phyloP scores from a whole-genome alignment of 768 basidiomycete species.

The Lactarius trivialis region DNA sequence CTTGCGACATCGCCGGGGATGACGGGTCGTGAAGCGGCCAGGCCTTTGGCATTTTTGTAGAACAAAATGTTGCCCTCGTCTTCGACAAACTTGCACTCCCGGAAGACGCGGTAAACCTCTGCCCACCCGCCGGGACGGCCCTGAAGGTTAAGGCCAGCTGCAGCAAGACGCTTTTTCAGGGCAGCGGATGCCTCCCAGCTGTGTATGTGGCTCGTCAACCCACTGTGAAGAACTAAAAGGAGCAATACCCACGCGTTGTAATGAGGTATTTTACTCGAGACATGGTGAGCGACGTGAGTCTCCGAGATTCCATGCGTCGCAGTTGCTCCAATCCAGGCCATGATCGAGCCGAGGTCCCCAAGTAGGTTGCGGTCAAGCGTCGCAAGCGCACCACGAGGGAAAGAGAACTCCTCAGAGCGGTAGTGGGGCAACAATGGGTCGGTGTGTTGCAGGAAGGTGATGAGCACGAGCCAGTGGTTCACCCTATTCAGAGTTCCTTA shows the following conservation, averaged over 20 bases:
- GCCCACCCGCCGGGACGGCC: slow-evolving; percentile 75
- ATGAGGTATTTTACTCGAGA: slow-evolving; percentile 94
- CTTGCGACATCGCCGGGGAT: slow-evolving; percentile 51
- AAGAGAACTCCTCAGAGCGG: slow-evolving; percentile 82
- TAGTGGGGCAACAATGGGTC: slow-evolving; percentile 94
- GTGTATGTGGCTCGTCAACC: not conserved
- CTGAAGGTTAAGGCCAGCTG: slow-evolving; percentile 53
- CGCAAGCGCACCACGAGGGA: slow-evolving; percentile 86
- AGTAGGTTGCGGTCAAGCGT: slow-evolving; percentile 83
- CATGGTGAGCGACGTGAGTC: slow-evolving; percentile 90
- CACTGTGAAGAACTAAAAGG: not conserved
- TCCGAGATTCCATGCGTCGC: slow-evolving; percentile 91
- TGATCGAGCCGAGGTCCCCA: slow-evolving; percentile 68
- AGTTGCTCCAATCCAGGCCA: slow-evolving; percentile 80
- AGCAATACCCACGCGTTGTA: slow-evolving; percentile 60
- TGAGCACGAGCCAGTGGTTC: slow-evolving; percentile 93
- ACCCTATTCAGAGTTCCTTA: slow-evolving; percentile 39
- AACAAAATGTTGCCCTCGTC: slow-evolving; percentile 88
- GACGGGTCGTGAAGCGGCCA: slow-evolving; percentile 63
- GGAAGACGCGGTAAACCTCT: slow-evolving; percentile 72
- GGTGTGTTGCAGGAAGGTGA: slow-evolving; percentile 98
- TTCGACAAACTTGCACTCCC: slow-evolving; percentile 89
- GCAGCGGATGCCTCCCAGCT: slow-evolving; percentile 90
- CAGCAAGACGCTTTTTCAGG: slow-evolving; percentile 64
- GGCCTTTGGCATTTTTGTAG: slow-evolving; percentile 81